Evolutionary conservation across 2,329 filamentous ascomycete genomes (phyloP), one percentile per base, ranked within the genome.

Genomic region (Samsoniella hepiali): DNA sequence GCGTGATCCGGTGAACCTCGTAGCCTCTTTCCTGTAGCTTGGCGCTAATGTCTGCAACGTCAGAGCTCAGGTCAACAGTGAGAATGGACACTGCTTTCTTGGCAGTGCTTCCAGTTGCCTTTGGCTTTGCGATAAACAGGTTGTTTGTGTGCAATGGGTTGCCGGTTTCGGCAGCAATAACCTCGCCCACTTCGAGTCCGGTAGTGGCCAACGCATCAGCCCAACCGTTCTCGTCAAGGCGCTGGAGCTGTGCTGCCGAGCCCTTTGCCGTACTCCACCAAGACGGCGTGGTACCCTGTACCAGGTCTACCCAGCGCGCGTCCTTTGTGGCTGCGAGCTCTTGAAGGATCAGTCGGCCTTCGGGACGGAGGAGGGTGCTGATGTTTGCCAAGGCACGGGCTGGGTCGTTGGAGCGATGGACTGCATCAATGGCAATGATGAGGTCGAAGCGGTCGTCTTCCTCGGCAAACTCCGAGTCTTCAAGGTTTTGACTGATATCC

Each of bases 291-390:
- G 50, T 53, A 32, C 50, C 50, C 50, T n/a, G 17, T 4, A 53
- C 50, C 50, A 53, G 11, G 27, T 53, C 50, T 53, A 53, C 50
- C 50, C 50, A 53, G 13, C 50, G 50, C 50, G 50, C 31, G 31
- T 53, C 50, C 8, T 5, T 53, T 53, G 50, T 53, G 15, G 50
- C 50, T 17, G 50, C 50, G 8, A 53, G 50, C 31, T 53, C 50
- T 53, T 53, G 50, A 13, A 53, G 5, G 1, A 53, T 36, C 31
- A 53, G 50, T 32, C 50, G 31, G 10, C 50, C 50, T 13, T 53
- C 0, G 29, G 50, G 50, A 13, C 31, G 50, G 49, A 53, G 50
- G 15, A 53, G 31, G 32, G 31, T 10, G 15, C 50, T 32, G 7
- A 53, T 53, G 31, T 53, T 53, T 22, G 32, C 8, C 49, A 53